Evolutionary conservation across 768 basidiomycete genomes (phyloP).

Genomic region (Scleroderma citrinum): DNA sequence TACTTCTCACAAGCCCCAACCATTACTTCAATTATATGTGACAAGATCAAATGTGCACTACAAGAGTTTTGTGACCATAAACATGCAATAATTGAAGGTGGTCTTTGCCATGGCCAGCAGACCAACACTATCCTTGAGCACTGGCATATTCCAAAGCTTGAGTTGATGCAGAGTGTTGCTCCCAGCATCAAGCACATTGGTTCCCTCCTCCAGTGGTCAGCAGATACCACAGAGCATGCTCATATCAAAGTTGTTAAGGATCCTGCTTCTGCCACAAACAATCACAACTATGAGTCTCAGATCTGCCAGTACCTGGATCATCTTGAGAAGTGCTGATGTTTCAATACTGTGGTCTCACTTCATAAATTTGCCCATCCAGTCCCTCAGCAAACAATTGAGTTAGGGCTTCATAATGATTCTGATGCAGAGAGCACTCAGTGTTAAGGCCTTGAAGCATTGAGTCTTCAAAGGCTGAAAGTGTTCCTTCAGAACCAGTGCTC

Average conservation of each 20-base stretch:
- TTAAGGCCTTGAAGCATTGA: no score
- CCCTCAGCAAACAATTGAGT: slow-evolving; percentile 10
- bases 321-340: slow-evolving; percentile 23
- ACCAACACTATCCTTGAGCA: slow-evolving; percentile 19
- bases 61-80: slow-evolving; percentile 32
- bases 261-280: slow-evolving; percentile 19
- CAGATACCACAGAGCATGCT: slow-evolving; percentile 9
- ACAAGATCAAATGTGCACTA: slow-evolving; percentile 17
- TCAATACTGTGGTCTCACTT: slow-evolving; percentile 14
- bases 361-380: slow-evolving; percentile 2
- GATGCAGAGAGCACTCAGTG: slow-evolving; percentile 6
- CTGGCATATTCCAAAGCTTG: slow-evolving; percentile 40
- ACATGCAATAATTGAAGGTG: slow-evolving; percentile 24
- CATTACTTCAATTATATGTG: slow-evolving; percentile 16
- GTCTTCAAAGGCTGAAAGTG: no score
- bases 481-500: no score
- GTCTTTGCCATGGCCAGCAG: slow-evolving; percentile 21
- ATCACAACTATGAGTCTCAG: slow-evolving; percentile 25
- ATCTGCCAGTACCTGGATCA: slow-evolving; percentile 31
- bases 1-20: slow-evolving; percentile 30
- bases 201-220: slow-evolving; percentile 22
- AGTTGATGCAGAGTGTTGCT: slow-evolving; percentile 31
- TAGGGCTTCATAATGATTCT: not conserved
- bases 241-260: slow-evolving; percentile 31
- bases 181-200: slow-evolving; percentile 26